A percentile compares a stretch with the other conserved stretches of the same genome.
These are phyloP conservation scores for Volvox reticuliferus DNA, from an alignment of 139 green algal genomes.

Conservation along the genomic window DNA sequence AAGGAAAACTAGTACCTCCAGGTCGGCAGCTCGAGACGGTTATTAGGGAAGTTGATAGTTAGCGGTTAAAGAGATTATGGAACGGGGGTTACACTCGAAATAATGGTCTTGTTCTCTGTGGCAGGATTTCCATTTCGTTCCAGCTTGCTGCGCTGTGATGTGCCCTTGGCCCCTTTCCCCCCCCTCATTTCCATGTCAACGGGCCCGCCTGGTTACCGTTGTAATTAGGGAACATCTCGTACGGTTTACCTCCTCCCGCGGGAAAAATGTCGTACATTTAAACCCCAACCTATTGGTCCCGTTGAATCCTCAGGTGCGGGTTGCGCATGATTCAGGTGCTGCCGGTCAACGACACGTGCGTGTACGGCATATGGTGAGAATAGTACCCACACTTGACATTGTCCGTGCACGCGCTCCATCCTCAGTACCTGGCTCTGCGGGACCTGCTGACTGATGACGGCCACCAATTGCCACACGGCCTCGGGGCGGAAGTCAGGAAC, in stretches of 20 bases:
- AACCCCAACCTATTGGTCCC: neutral
- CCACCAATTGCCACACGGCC: conserved; percentile 59
- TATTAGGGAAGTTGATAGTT: too few relatives aligned
- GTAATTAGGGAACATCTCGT: too few relatives aligned
- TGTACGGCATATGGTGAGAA: conserved; percentile 94
- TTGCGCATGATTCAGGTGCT: conserved; percentile 91
- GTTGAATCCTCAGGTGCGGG: conserved; percentile 49
- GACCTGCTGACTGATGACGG: conserved; percentile 45
- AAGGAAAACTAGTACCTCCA: too few relatives aligned
- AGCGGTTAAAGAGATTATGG: too few relatives aligned
- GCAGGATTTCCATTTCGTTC: neutral
- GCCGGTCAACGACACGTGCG: conserved; percentile 96
- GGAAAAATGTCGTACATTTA: neutral
- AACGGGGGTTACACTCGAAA: too few relatives aligned
- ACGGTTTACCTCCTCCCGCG: neutral
- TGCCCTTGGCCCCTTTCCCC: neutral
- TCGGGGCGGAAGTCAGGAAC: conserved; percentile 51
- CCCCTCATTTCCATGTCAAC: too few relatives aligned
- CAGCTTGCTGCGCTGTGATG: neutral
- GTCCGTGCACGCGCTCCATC: too few relatives aligned
- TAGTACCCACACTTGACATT: conserved; percentile 97
- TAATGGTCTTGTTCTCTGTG: too few relatives aligned
- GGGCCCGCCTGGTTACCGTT: too few relatives aligned
- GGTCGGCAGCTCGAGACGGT: too few relatives aligned
- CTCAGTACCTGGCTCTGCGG: conserved; percentile 71